Evolutionary conservation across 805 yeast species (phyloP).

Genomic region (Schizosaccharomyces lindneri): DNA sequence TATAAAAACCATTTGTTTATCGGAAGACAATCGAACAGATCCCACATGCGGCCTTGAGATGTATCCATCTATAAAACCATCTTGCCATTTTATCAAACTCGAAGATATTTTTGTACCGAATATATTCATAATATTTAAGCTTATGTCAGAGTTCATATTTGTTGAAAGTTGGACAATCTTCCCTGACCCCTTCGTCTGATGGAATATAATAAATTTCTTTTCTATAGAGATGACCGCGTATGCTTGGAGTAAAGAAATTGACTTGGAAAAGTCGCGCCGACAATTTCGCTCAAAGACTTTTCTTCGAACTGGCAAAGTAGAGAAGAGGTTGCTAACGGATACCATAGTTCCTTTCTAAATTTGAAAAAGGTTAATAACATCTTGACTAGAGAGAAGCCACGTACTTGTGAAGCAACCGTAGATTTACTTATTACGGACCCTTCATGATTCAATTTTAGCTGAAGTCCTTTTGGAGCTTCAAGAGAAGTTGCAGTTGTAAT

Average conservation of each 20-base stretch:
- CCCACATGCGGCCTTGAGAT: slow-evolving; percentile 65
- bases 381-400: neutral
- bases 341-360: slow-evolving; percentile 40
- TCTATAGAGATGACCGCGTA: slow-evolving; percentile 37
- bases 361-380: neutral
- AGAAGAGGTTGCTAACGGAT: slow-evolving; percentile 32
- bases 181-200: slow-evolving; percentile 10
- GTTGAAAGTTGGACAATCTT: neutral
- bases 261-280: slow-evolving; percentile 47
- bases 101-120: slow-evolving; percentile 44
- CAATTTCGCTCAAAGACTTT: slow-evolving; percentile 43
- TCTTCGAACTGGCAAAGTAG: slow-evolving; percentile 51
- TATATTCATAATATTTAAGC: slow-evolving; percentile 36
- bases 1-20: slow-evolving; percentile 50
- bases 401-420: slow-evolving; percentile 21
- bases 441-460: slow-evolving; percentile 25
- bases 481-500: slow-evolving; percentile 22
- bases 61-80: slow-evolving; percentile 24
- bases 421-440: slow-evolving; percentile 26
- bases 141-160: slow-evolving; percentile 13
- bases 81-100: slow-evolving; percentile 21
- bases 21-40: slow-evolving; percentile 42
- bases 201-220: slow-evolving; percentile 35
- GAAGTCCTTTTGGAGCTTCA: slow-evolving; percentile 31
- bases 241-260: slow-evolving; percentile 36